Evolutionary conservation across 1,284 basidiomycete species (phyloP).

Genomic region (Ceratobasidium theobromae): DNA sequence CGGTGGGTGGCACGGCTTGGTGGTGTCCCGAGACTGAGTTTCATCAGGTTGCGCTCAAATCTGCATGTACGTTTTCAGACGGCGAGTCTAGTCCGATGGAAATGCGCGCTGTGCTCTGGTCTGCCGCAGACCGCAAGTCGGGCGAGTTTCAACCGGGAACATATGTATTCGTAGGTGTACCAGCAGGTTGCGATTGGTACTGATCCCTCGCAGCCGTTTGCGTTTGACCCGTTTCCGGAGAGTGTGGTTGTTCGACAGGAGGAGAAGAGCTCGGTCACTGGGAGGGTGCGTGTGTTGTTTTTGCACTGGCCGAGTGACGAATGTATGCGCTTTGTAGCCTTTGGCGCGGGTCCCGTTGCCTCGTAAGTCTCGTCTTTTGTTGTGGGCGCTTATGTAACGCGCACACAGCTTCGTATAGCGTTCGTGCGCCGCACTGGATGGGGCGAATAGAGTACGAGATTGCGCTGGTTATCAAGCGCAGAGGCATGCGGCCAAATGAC

Average conservation of each 20-base stretch:
- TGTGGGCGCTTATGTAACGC: background rate
- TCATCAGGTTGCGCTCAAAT: slow-evolving; percentile 7
- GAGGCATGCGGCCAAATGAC: slow-evolving; percentile 10
- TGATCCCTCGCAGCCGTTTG: slow-evolving; percentile 2
- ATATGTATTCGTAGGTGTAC: slow-evolving; percentile 9
- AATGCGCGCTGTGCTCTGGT: background rate
- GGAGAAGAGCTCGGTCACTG: slow-evolving; percentile 19
- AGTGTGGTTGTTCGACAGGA: slow-evolving; percentile 22
- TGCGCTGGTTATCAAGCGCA: background rate
- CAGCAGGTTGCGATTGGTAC: background rate
- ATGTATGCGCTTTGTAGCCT: slow-evolving; percentile 1
- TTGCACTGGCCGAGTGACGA: background rate
- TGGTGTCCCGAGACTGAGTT: background rate
- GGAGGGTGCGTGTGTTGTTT: slow-evolving; percentile 1
- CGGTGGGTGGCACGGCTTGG: background rate
- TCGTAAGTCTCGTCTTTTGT: background rate
- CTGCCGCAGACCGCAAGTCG: background rate
- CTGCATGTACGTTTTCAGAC: background rate
- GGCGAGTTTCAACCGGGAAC: slow-evolving; percentile 1
- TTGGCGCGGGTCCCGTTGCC: slow-evolving; percentile 15
- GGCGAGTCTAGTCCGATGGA: background rate
- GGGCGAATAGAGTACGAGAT: slow-evolving; percentile 17
- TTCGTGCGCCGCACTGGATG: slow-evolving; percentile 22
- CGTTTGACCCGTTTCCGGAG: slow-evolving; percentile 21
- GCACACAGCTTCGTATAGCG: slow-evolving; percentile 6